Conservation (phyloP, 306 rosid genomes). For the Cicer cuneatum region DNA sequence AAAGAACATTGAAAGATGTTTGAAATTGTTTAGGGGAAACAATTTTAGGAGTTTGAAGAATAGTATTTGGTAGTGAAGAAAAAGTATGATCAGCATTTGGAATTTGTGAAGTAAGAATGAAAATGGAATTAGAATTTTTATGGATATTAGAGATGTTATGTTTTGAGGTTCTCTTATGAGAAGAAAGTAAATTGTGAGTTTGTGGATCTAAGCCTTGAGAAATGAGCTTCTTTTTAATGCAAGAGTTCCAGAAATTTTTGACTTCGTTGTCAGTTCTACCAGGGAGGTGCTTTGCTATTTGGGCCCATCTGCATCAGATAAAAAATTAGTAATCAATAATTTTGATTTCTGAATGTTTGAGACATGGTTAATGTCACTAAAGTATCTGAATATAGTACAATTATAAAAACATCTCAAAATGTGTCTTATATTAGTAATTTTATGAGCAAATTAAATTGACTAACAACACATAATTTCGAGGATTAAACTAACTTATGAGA, state of each 20-base stretch:
- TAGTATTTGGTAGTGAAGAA: constrained; percentile 35
- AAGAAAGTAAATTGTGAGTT: constrained; percentile 75
- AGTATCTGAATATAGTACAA: no score
- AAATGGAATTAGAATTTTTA: constrained; percentile 44
- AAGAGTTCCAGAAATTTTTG: constrained; percentile 92
- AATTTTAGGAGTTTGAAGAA: constrained; percentile 36
- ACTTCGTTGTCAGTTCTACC: constrained; percentile 96
- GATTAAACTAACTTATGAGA: no score
- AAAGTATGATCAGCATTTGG: constrained; percentile 40
- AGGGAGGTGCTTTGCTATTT: constrained; percentile 91
- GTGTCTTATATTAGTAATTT: no score
- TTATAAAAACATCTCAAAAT: no score
- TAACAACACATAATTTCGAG: no score
- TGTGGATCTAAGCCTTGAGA: constrained; percentile 88
- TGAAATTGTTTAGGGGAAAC: constrained; percentile 37
- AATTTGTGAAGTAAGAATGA: constrained; percentile 36
- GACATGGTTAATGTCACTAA: no score
- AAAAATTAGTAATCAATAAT: not conserved
- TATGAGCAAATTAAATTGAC: no score
- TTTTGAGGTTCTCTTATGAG: constrained; percentile 43
- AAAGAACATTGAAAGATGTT: constrained; percentile 22
- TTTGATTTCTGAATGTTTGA: no score
- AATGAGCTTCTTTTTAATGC: constrained; percentile 82
- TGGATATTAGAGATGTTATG: constrained; percentile 23
- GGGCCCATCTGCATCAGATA: constrained; percentile 72